Conservation (phyloP, 2,329 filamentous ascomycete genomes). For the Aspergillus sp. region DNA sequence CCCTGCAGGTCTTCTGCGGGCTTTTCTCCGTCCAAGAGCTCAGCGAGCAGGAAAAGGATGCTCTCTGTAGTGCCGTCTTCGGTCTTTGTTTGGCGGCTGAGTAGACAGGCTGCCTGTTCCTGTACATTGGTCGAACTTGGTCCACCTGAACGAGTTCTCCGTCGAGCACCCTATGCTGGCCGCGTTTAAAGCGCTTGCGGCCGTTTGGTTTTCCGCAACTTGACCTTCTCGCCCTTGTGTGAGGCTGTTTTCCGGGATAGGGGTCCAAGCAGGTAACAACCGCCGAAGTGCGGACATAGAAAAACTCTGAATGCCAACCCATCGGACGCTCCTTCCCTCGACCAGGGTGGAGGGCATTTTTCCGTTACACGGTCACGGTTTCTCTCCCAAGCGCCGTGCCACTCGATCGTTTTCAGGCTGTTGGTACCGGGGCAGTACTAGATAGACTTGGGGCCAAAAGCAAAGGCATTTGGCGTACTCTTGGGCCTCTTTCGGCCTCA, state of each 20-base stretch:
- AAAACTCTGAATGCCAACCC: slow-evolving; percentile 1
- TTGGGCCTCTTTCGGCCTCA: slow-evolving; percentile 10
- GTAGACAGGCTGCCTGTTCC: slow-evolving; percentile 1
- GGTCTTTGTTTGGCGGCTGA: slow-evolving; percentile 6
- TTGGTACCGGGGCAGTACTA: slow-evolving; percentile 19
- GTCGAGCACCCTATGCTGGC: slow-evolving; percentile 16
- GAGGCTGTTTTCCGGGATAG: slow-evolving; percentile 7
- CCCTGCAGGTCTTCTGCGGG: neutral
- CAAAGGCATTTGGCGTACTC: slow-evolving; percentile 6
- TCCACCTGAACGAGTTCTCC: slow-evolving; percentile 11
- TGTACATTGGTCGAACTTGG: slow-evolving; percentile 12
- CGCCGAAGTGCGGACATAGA: slow-evolving; percentile 13
- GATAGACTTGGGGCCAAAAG: slow-evolving; percentile 12
- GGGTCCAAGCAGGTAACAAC: slow-evolving; percentile 8
- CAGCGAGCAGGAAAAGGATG: slow-evolving; percentile 1
- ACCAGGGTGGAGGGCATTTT: slow-evolving; percentile 1
- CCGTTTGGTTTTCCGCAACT: slow-evolving; percentile 17
- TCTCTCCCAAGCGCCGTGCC: slow-evolving; percentile 17
- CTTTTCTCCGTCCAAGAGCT: neutral
- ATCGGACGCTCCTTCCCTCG: slow-evolving; percentile 3
- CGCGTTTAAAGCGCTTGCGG: slow-evolving; percentile 38
- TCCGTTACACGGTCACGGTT: slow-evolving; percentile 21
- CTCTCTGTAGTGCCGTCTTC: neutral
- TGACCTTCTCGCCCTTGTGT: neutral
- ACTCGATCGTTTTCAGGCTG: slow-evolving; percentile 18